Base-by-base conservation (phyloP, 306 rosid species). In the Neltuma alba region DNA sequence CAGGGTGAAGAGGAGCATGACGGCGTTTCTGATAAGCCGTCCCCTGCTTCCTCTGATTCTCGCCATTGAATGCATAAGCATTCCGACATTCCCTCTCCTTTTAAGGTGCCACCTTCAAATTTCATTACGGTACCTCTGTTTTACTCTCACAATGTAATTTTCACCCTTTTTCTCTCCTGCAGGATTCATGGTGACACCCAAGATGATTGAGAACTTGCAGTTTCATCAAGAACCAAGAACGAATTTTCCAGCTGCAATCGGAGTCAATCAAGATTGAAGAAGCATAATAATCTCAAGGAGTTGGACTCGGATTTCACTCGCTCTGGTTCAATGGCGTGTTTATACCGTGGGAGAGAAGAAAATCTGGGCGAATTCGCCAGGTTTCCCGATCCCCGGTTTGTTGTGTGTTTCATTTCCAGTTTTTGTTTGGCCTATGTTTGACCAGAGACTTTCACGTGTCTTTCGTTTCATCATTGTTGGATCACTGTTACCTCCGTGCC, bases 41-140 rank as follows among this genome's bases (percentile, higher is more conserved):
- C 99, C 85, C 92, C 99, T 91, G 99, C 98, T 90, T 95, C 98
- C 94, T 95, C 99, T 54, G 92, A 89, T 87, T 95, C 99, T 88
- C 97, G 92, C 90, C 99, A 92, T 86, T 92, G 94, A 94, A 62
- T 47, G 11, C 25, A 23, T 11, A 20, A 60, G 41, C 70, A 61
- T 30, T 62, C 82, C 73, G 69, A 80, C 79, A 70, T 83, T 75
- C 66, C 84, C 84, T 71, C 84, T 73, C 40, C 23, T 52, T 61
- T 61, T 77, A 90, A 97, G 97, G 31, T 92, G 73, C 72, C 64
- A 13, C 33, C 80, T 80, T 82, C 70, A n/a, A 23, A 12, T 34
- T 64, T 1, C 41, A 34, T 20, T 1, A 20, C 8, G 25, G 38
- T 74, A 21, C 9, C 47, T 70, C 45, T 50, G 10, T 74, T 69